A percentile compares a stretch with the other conserved stretches of the same genome.
These are phyloP conservation scores for Aspergillus phoenicis DNA, from an alignment of 2,329 filamentous ascomycete species.

Conservation along the genomic window DNA sequence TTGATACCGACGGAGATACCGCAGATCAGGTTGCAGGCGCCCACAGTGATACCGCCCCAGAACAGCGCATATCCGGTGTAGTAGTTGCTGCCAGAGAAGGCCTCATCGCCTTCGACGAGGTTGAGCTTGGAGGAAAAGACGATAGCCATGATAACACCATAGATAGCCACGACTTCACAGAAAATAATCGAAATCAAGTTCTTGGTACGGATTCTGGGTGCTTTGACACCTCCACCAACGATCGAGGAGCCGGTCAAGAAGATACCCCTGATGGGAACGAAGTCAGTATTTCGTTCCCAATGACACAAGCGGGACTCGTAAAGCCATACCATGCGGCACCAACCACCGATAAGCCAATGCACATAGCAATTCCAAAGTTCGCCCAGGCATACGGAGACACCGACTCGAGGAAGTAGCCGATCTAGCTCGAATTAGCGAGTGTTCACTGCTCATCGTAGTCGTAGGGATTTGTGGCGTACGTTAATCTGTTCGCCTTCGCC, in stretches of 20 bases:
- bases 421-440: constrained; percentile 52
- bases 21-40: constrained; percentile 92
- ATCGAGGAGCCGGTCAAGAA: constrained; percentile 98
- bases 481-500: constrained; percentile 96
- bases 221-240: constrained; percentile 92
- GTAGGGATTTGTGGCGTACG: constrained; percentile 54
- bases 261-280: constrained; percentile 73
- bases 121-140: constrained; percentile 91
- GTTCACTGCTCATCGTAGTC: neutral
- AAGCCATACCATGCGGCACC: constrained; percentile 84
- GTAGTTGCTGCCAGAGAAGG: constrained; percentile 77
- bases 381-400: constrained; percentile 96
- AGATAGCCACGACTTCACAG: constrained; percentile 99
- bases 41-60: constrained; percentile 93
- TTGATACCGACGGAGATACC: constrained; percentile 98
- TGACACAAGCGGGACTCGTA: too few relatives aligned
- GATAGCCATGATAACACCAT: constrained; percentile 99
- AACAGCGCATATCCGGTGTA: constrained; percentile 96
- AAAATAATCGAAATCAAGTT: constrained; percentile 99
- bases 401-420: constrained; percentile 91
- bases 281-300: constrained; percentile 7
- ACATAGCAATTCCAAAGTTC: constrained; percentile 83
- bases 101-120: constrained; percentile 62
- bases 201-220: constrained; percentile 97
- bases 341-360: constrained; percentile 93